Base-by-base conservation (phyloP, 345 rosid species). In the Combretum micranthum region DNA sequence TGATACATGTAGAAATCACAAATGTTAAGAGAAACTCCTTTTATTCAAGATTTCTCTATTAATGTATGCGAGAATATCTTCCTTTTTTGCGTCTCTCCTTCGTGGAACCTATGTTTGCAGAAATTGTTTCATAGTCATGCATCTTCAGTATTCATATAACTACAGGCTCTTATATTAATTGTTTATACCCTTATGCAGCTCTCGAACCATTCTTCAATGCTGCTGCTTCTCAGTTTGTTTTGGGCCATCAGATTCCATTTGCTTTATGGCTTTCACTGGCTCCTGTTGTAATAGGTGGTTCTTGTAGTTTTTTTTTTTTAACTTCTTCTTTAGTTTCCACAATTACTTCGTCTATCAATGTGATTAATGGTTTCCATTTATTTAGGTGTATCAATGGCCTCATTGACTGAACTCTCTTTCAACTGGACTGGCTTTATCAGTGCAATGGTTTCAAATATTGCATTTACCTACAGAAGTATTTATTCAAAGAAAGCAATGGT, bases 401-500 rank as follows among this genome's bases (percentile, higher is more conserved):
- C 96, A 44, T 59, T 93, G 56, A 93, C 97, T 19, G 97, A 93
- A 71, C 77, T 92, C 53, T 92, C 99, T 19, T 92, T 92, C 86
- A 92, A 92, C 56, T 92, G 99, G 99, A 60, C 62, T 6, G 99
- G 99, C 20, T 88, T 92, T 77, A 92, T 88, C 42, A 92, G 99
- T 62, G 99, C 99, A 2, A 88, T 92, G 98, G 88, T 92, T 50
- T 92, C 97, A 64, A 92, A 92, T 71, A 67, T 92, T 23, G 86
- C 99, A 39, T 92, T n/a, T 80, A 88, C 99, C 58, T 92, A 92
- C 86, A 64, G 96, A 67, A 93, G 96, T 70, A 79, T 93, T 69
- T 87, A 86, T 74, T 93, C 97, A 54, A 89, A 93, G 91, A 89
- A 88, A 78, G 97, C 99, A 61, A 93, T 93, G 97, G 99, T 88